Evolutionary conservation across 441 rosid genomes (phyloP), one percentile per base, ranked within the genome.

Genomic region (Lepidium campestre): DNA sequence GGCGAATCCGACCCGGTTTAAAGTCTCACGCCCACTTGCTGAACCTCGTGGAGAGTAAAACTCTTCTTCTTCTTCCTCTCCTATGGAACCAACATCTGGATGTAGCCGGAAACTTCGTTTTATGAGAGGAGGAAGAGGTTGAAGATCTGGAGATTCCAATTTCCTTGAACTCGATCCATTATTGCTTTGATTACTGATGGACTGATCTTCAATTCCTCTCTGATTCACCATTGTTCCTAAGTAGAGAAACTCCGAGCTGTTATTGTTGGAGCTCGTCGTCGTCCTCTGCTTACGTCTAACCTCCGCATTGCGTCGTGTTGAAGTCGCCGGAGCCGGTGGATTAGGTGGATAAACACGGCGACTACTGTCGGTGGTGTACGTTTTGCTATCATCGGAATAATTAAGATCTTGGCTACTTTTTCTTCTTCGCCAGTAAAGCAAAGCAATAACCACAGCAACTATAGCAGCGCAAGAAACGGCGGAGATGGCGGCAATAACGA

Each of bases 31-130:
- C 6, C 91, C 94, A 0, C 80, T 88, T 39, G 79, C 48, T 20
- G 97, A 90, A 5, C 80, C 90, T 74, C 94, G 79, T 14, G 99
- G 99, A 15, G 98, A 94, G 69, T 86, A 94, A 50, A 91, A 94
- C 82, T 84, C 93, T 42, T 88, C 95, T 8, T 86, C 89, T 10
- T 88, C 90, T 10, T 83, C 88, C 32, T 82, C 91, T 7, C 76
- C 84, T 2, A 83, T 76, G 0, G 77, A 77, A 45, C 72, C 78
- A 25, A 58, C 80, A 29, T 77, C 83, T 27, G 57, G 77, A 29
- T 75, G 76, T 71, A 60, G 53, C 54, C 75, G 52, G 15, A 79
- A 73, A 42, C 71, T 65, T 75, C 78, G 82, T 54, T 77, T 73
- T 52, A 77, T 45, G 13, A 91, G 78, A 2, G 98, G 97, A 36